Evolutionary conservation across 164 flowering plant genomes (phyloP), one percentile per base, ranked within the genome.

Genomic region (Warburgia ugandensis): DNA sequence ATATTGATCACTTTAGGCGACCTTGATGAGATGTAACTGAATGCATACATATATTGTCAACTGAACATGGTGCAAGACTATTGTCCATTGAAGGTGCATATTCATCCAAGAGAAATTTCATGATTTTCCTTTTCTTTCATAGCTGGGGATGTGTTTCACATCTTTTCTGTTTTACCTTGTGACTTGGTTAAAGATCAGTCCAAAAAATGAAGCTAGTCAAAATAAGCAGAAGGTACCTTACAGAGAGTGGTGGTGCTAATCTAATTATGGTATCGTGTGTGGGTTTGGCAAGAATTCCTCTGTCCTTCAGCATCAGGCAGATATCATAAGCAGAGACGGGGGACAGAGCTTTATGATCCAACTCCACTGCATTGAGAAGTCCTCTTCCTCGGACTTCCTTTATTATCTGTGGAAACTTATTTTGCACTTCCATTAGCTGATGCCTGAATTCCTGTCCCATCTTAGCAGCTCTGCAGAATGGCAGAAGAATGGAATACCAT

Each of bases 261-360:
- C 99, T 73, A 40, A 92, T 85, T 33, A 84, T 82, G 26, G 92
- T 74, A 56, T 82, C 68, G 61, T 88, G 97, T 5, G 99, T 89
- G 22, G 99, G 95, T 72, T 92, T 92, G 2, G 99, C 95, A 65
- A 92, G 95, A 72, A 88, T 69, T 54, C 97, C 94, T 71, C 97
- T 82, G 43, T 81, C 97, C 68, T 88, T 92, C 65, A 88, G 60
- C 72, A 77, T 83, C 52, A 88, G 71, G 54, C 97, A 88, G 41
- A 88, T 64, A 66, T 92, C 99, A 74, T 76, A 88, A 37, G 95
- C 99, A 45, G 89, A 78, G 37, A 76, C 71, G 25, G 97, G 87
- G 39, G 29, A 67, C 38, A 86, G 61, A 31, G 70, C 70, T 54
- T 74, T 73, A 63, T 61, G 60, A 49, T 80, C 72, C 51, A 92